Percentiles rank a stretch among this genome's conserved stretches.
These are phyloP conservation scores for Cucurbita argyrosperma DNA, from an alignment of 306 rosid genomes.

Conservation along the genomic window DNA sequence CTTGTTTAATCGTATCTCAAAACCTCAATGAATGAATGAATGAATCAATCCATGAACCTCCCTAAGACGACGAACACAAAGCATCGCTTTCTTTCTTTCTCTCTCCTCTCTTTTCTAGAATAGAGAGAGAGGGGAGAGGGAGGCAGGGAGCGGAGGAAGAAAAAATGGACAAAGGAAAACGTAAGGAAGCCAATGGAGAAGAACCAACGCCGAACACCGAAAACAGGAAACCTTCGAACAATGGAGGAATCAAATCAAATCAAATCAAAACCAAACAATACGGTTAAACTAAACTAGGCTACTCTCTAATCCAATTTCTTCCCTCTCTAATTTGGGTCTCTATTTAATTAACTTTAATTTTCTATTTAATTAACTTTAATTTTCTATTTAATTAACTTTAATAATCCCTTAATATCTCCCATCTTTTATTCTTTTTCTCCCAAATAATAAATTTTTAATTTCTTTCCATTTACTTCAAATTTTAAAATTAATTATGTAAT, in stretches of 20 bases:
- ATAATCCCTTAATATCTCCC: neutral
- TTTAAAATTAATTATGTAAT: too few relatives aligned
- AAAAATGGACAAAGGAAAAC: neutral
- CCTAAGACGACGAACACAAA: neutral
- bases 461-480: too few relatives aligned
- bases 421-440: too few relatives aligned
- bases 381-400: neutral
- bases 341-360: neutral
- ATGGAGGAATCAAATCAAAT: neutral
- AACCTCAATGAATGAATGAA: neutral
- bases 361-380: neutral
- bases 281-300: neutral
- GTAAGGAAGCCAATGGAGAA: neutral
- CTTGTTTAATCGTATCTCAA: neutral
- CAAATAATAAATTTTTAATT: too few relatives aligned
- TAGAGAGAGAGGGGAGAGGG: neutral
- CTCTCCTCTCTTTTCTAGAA: slow-evolving; percentile 6
- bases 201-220: neutral
- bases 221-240: neutral
- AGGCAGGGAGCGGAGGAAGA: neutral
- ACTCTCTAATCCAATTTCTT: neutral
- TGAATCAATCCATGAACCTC: neutral
- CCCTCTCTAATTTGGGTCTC: neutral
- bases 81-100: neutral
- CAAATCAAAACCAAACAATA: too few relatives aligned